phyloP scores from a whole-genome alignment of 1,284 basidiomycete species.

The Microbotryum scabiosae region DNA sequence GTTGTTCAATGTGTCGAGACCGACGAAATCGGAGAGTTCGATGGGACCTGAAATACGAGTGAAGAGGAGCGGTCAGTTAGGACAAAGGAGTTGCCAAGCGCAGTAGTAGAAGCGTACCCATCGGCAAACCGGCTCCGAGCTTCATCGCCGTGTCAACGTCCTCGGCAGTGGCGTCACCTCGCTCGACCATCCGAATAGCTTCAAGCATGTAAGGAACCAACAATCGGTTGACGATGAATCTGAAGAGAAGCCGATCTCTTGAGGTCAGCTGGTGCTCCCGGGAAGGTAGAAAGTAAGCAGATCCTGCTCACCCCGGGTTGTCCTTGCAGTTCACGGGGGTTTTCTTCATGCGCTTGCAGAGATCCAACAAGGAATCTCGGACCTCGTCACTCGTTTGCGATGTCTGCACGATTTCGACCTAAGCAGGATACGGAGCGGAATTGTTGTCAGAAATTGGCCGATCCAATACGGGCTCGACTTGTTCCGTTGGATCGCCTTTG shows the following conservation, averaged over 20 bases:
- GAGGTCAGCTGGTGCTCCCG: not conserved
- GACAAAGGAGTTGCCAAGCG: too few relatives aligned
- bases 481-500: too few relatives aligned
- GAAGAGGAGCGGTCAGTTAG: too few relatives aligned
- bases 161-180: conserved; percentile 50
- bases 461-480: too few relatives aligned
- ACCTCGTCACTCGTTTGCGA: conserved; percentile 46
- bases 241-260: conserved; percentile 4
- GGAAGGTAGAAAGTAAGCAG: not conserved
- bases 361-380: conserved; percentile 44
- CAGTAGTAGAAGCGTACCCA: too few relatives aligned
- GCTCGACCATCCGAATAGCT: conserved; percentile 51
- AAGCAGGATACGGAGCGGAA: too few relatives aligned
- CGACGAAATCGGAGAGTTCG: conserved; percentile 46
- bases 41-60: conserved; percentile 45
- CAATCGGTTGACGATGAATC: conserved; percentile 50
- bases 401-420: conserved; percentile 49
- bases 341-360: conserved; percentile 49
- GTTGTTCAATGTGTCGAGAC: conserved; percentile 35
- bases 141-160: conserved; percentile 55
- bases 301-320: conserved; percentile 42
- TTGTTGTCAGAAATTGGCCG: too few relatives aligned
- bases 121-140: conserved; percentile 46
- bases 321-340: conserved; percentile 50
- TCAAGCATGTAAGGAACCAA: conserved; percentile 51